Conservation (phyloP, 768 basidiomycete genomes). For the Clavulina sp. region DNA sequence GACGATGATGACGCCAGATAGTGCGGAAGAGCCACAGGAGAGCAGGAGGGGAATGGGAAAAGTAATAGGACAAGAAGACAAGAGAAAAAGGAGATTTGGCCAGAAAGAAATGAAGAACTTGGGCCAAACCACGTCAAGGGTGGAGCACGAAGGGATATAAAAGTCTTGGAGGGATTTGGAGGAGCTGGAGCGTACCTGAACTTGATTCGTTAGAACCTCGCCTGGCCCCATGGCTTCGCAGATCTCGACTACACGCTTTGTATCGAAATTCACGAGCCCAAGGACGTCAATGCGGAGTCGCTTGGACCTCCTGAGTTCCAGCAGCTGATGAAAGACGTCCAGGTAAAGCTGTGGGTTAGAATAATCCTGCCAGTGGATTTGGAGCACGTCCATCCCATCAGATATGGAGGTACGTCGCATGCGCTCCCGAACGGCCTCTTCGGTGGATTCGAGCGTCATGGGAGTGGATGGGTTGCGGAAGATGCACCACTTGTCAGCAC, state of each 20-base stretch:
- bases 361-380: slow-evolving; percentile 74
- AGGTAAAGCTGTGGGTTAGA: slow-evolving; percentile 29
- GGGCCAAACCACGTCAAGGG: too few relatives aligned
- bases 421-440: slow-evolving; percentile 49
- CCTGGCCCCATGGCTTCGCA: slow-evolving; percentile 57
- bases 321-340: slow-evolving; percentile 32
- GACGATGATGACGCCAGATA: too few relatives aligned
- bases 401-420: slow-evolving; percentile 2
- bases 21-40: too few relatives aligned
- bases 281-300: slow-evolving; percentile 34
- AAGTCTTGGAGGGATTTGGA: not conserved
- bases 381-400: slow-evolving; percentile 43
- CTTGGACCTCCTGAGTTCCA: slow-evolving; percentile 40
- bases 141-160: not conserved
- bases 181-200: slow-evolving; percentile 36
- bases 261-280: slow-evolving; percentile 70
- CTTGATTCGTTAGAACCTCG: slow-evolving; percentile 63
- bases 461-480: slow-evolving; percentile 31
- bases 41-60: too few relatives aligned
- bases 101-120: too few relatives aligned
- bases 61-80: too few relatives aligned
- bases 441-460: slow-evolving; percentile 37
- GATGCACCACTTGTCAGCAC: slow-evolving; percentile 79
- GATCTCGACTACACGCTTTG: slow-evolving; percentile 57
- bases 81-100: too few relatives aligned